Percentiles rank a stretch among this genome's conserved stretches.
These are phyloP conservation scores for Colletotrichum falcatum DNA, from an alignment of 2,329 filamentous ascomycete species.

Conservation along the genomic window DNA sequence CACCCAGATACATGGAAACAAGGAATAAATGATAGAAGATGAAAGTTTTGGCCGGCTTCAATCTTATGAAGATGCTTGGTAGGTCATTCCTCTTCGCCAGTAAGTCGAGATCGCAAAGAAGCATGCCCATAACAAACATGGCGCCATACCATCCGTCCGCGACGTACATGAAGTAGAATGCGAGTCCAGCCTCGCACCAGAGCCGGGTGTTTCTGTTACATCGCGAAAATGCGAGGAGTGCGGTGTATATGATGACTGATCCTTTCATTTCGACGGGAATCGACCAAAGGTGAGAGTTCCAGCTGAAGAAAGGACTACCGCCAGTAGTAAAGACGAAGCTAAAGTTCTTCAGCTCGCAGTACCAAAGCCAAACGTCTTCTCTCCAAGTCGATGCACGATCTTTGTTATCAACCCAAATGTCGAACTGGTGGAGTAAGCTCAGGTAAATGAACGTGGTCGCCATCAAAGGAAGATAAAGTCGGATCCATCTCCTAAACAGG, in stretches of 20 bases:
- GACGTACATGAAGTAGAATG: slow-evolving; percentile 50
- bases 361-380: slow-evolving; percentile 64
- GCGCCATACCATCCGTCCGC: slow-evolving; percentile 56
- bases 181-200: slow-evolving; percentile 47
- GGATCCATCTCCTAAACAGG: slow-evolving; percentile 62
- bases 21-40: slow-evolving; percentile 59
- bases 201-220: slow-evolving; percentile 51
- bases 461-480: slow-evolving; percentile 65
- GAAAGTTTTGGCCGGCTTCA: slow-evolving; percentile 61
- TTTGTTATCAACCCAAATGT: slow-evolving; percentile 55
- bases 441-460: slow-evolving; percentile 66
- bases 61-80: slow-evolving; percentile 58
- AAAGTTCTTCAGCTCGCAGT: slow-evolving; percentile 60
- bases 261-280: slow-evolving; percentile 74
- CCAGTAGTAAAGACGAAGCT: slow-evolving; percentile 53
- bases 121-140: slow-evolving; percentile 42
- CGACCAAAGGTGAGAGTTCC: slow-evolving; percentile 72
- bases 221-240: slow-evolving; percentile 54
- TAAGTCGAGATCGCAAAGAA: slow-evolving; percentile 57
- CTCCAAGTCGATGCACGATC: slow-evolving; percentile 55
- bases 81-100: slow-evolving; percentile 57
- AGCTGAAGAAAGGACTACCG: slow-evolving; percentile 53
- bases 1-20: slow-evolving; percentile 48
- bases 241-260: slow-evolving; percentile 72
- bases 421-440: slow-evolving; percentile 26